Evolutionary conservation across 495 filamentous ascomycete species (phyloP).

Genomic region (Cercophora newfieldiana): DNA sequence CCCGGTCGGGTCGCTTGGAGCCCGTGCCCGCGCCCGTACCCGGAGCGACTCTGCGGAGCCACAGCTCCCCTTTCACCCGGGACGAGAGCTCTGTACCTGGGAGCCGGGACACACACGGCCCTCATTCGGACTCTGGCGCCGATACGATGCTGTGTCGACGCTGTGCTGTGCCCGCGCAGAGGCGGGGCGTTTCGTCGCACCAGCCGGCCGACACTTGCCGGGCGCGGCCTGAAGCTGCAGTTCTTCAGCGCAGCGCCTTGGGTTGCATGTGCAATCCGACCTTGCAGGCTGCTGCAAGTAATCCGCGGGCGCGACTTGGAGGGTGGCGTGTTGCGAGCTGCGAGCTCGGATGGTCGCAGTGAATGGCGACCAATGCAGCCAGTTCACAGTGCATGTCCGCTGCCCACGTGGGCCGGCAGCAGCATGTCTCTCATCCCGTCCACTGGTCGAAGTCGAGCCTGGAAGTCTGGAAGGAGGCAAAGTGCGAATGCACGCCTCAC

Average conservation of each 20-base stretch:
- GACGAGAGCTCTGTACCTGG: neutral
- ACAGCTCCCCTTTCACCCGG: neutral
- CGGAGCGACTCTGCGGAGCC: neutral
- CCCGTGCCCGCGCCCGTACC: neutral
- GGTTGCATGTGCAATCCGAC: conserved; percentile 22
- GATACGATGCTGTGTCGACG: neutral
- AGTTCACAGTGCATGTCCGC: neutral
- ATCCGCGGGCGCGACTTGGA: neutral
- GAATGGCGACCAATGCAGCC: neutral
- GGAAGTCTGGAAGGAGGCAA: neutral
- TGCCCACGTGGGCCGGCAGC: conserved; percentile 15
- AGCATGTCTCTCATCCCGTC: conserved; percentile 1
- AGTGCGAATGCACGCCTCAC: neutral
- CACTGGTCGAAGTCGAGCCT: neutral
- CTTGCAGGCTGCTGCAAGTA: conserved; percentile 18
- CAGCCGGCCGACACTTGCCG: neutral
- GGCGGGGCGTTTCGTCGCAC: neutral
- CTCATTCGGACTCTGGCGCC: neutral
- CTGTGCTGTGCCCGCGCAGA: neutral
- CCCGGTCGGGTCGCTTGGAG: conserved; percentile 5
- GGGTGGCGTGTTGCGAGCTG: conserved; percentile 1
- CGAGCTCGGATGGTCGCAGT: neutral
- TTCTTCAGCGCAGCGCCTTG: conserved; percentile 5
- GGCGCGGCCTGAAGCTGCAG: neutral
- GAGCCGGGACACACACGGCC: neutral